Conservation (phyloP, 1,284 basidiomycete species). For the Melanopsichium pennsylvanicum region DNA sequence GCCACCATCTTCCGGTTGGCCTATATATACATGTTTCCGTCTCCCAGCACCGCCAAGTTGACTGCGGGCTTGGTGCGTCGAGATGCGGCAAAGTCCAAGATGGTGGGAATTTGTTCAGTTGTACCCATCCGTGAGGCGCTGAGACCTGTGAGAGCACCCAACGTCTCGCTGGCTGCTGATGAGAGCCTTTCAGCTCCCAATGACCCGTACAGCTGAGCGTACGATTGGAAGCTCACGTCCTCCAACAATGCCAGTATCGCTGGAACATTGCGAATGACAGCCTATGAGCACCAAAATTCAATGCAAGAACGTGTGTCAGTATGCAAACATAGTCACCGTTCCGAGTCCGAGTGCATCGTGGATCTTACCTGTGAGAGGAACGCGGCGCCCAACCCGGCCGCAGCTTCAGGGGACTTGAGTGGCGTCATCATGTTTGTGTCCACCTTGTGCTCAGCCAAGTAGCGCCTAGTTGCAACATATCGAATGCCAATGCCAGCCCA, state of each 20-base stretch:
- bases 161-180: slow-evolving; percentile 2
- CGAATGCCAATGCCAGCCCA: not conserved
- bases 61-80: slow-evolving; percentile 17
- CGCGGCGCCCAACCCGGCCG: slow-evolving; percentile 26
- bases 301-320: not conserved
- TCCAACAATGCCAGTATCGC: slow-evolving; percentile 27
- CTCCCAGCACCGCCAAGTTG: slow-evolving; percentile 33
- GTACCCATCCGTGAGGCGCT: not conserved
- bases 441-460: not conserved
- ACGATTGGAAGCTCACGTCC: slow-evolving; percentile 35
- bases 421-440: slow-evolving; percentile 12
- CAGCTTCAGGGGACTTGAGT: slow-evolving; percentile 26
- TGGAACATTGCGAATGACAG: slow-evolving; percentile 12
- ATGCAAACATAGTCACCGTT: too few relatives aligned
- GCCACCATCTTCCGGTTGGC: not conserved
- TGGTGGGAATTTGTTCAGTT: not conserved
- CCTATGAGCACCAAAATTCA: slow-evolving; percentile 4
- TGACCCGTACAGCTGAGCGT: slow-evolving; percentile 37
- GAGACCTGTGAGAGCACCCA: slow-evolving; percentile 15
- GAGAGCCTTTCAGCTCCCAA: slow-evolving; percentile 8
- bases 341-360: too few relatives aligned
- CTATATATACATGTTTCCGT: slow-evolving; percentile 49
- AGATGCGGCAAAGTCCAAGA: slow-evolving; percentile 27
- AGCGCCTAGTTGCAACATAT: slow-evolving; percentile 24
- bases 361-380: slow-evolving; percentile 27